Base-by-base conservation (phyloP, 208 protist species). In the Entamoeba dispar region DNA sequence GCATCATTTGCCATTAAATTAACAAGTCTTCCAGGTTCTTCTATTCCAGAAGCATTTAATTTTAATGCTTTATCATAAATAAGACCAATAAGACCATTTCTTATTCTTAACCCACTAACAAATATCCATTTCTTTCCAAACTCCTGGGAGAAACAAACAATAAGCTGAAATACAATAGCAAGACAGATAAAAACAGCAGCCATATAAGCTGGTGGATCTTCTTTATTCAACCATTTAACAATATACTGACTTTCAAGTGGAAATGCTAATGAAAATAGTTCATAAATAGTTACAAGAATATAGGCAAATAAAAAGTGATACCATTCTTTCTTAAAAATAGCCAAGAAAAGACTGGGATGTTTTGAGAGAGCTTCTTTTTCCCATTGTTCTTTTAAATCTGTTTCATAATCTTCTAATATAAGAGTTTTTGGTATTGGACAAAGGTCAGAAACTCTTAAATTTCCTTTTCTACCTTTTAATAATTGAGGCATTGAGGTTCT, bases 1-100 rank as follows among this genome's bases (percentile, higher is more conserved):
- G 93, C 93, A 92, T 96, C 95, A 27, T 93, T 92, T 19, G 93
- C 92, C 94, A 96, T 95, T 52, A 96, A 92, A 93, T 97, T 96
- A 19, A 96, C 94, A 69, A 97, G 95, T 90, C 96, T 95, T 91
- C 96, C 96, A 12, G 19, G 49, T 4, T 77, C 61, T 77, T 77
- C 61, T n/a, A 77, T 77, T 77, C 61, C 43, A n/a, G 47, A 6
- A 50, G 50, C 49, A 52, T 92, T 52, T 14, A 55, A 27, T 2
- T n/a, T 50, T 49, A 91, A 91, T 5, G 43, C 86, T 50, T 50
- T 91, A 34, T 50, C 49, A 34, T 92, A 92, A 8, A 92, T 31
- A 5, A 34, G 14, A 50, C 49, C 31, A 22, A 5, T 55, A 5
- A 92, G 17, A 22, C 34, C 91, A 52, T 49, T 34, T 92, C 47